A percentile compares a stretch with the other conserved stretches of the same genome.
Evolutionary conservation across 208 protist species (phyloP).

Genomic region (Trypanosoma mega): DNA sequence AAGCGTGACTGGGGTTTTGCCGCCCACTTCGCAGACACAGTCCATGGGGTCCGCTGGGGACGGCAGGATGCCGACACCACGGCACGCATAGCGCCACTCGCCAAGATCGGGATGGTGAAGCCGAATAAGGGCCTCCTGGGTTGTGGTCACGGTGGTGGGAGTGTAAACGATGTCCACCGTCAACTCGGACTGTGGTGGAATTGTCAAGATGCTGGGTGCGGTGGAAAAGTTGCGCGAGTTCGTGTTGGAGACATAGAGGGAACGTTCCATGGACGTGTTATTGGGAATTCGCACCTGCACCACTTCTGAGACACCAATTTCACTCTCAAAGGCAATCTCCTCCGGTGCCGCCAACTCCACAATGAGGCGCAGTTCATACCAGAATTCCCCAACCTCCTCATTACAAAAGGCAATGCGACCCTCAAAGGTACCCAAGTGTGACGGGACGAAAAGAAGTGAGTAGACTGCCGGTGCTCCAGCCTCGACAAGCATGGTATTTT

Average conservation of each 20-base stretch:
- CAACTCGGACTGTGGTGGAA: constrained; percentile 54
- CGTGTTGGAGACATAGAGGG: constrained; percentile 56
- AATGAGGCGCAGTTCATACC: constrained; percentile 88
- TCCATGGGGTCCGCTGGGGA: constrained; percentile 36
- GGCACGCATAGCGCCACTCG: constrained; percentile 80
- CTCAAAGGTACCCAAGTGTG: constrained; percentile 56
- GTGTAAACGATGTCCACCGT: constrained; percentile 74
- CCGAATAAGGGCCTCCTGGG: constrained; percentile 53
- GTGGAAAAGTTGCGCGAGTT: constrained; percentile 71
- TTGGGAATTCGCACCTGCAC: constrained; percentile 78
- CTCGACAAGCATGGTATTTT: constrained; percentile 58
- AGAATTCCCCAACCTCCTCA: constrained; percentile 92
- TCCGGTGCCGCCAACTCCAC: constrained; percentile 72
- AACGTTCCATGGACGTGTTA: constrained; percentile 45
- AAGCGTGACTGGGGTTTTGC: constrained; percentile 36
- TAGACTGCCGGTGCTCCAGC: constrained; percentile 54
- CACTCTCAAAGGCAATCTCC: constrained; percentile 63
- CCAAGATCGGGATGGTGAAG: constrained; percentile 66
- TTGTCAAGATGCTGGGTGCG: constrained; percentile 30
- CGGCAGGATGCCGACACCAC: constrained; percentile 64
- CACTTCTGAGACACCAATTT: constrained; percentile 60
- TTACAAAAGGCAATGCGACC: constrained; percentile 88
- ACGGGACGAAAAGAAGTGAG: constrained; percentile 85
- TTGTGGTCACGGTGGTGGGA: constrained; percentile 62
- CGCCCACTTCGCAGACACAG: constrained; percentile 53